Evolutionary conservation across 2,329 filamentous ascomycete genomes (phyloP).

Genomic region (Cercospora sojina): DNA sequence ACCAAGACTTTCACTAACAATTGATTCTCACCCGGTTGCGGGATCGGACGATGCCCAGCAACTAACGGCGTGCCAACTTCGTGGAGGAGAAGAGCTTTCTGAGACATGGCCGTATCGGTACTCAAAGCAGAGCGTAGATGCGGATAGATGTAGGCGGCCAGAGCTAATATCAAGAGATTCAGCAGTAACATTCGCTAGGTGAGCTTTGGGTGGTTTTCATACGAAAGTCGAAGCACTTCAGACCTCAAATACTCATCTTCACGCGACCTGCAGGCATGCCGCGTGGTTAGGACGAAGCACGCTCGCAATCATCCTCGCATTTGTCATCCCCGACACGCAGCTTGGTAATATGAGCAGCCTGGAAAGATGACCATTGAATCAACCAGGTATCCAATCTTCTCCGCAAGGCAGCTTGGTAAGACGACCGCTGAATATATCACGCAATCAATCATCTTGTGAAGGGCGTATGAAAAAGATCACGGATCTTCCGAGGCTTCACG

Average conservation of each 20-base stretch:
- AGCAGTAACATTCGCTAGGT: not conserved
- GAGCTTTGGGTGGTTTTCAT: not conserved
- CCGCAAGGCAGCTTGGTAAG: not conserved
- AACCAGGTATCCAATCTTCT: not conserved
- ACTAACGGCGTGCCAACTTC: not conserved
- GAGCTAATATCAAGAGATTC: not conserved
- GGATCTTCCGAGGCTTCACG: not conserved
- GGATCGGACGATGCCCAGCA: not conserved
- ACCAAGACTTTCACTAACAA: not conserved
- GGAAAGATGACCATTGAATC: not conserved
- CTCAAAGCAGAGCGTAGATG: not conserved
- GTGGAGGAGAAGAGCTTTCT: not conserved
- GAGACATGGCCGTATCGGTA: not conserved
- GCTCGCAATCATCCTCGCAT: not conserved
- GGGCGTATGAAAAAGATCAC: not conserved
- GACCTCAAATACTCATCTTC: not conserved
- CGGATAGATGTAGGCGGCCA: not conserved
- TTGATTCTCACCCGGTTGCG: not conserved
- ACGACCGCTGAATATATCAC: not conserved
- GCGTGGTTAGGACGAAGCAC: not conserved
- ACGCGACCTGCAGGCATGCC: not conserved
- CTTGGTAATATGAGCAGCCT: too few relatives aligned
- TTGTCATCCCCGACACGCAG: not conserved
- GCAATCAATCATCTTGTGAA: not conserved
- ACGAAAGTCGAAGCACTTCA: not conserved